Evolutionary conservation across 148 eudicot species (phyloP).

Genomic region (Silene latifolia): DNA sequence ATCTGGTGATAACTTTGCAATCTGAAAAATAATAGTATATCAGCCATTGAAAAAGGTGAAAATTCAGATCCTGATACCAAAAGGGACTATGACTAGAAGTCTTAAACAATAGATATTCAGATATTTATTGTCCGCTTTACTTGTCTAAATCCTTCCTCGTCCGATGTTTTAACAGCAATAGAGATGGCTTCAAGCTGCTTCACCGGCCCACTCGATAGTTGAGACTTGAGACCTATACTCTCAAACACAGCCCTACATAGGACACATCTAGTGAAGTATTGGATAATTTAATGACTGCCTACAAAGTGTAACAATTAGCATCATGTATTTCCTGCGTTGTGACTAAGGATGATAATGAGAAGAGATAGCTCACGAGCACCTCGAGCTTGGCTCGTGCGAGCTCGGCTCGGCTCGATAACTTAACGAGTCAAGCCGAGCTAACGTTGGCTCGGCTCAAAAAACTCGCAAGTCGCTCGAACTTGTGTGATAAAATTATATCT

Average conservation of each 20-base stretch:
- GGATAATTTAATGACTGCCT: not conserved
- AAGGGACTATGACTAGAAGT: not conserved
- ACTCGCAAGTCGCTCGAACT: no score
- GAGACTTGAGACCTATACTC: not conserved
- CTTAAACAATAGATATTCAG: not conserved
- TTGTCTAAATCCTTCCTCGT: not conserved
- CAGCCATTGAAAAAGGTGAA: not conserved
- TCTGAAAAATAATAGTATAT: conserved; percentile 29
- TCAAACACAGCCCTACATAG: not conserved
- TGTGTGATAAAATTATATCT: no score
- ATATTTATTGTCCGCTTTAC: not conserved
- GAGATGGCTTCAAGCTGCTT: not conserved
- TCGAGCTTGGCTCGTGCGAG: no score
- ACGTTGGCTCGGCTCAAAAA: no score
- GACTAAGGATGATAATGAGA: no score
- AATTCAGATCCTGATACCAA: not conserved
- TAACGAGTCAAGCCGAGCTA: no score
- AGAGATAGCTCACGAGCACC: no score
- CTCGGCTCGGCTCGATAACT: no score
- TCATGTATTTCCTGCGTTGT: not conserved
- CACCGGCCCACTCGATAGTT: not conserved
- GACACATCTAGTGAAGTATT: not conserved
- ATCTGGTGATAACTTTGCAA: conserved; percentile 71
- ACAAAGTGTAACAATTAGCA: not conserved
- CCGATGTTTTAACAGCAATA: not conserved